Evolutionary conservation across 768 basidiomycete species (phyloP).

Genomic region (Lactarius sanguifluus): DNA sequence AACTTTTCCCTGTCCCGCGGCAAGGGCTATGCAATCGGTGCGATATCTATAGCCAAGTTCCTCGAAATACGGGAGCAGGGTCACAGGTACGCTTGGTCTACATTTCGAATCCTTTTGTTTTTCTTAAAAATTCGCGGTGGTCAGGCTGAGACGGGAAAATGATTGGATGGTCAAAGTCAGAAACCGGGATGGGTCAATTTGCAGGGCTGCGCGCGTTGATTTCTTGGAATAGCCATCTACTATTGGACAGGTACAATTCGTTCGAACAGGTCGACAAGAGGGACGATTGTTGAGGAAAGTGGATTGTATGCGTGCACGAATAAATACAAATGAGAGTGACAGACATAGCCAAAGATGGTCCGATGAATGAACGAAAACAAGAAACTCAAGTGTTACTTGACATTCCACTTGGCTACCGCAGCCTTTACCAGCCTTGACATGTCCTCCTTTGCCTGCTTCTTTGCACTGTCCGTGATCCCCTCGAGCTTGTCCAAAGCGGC

Average conservation of each 20-base stretch:
- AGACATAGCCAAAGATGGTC: conserved; percentile 4
- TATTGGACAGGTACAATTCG: conserved; percentile 18
- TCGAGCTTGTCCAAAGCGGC: conserved; percentile 71
- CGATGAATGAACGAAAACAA: background rate
- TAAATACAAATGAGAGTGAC: conserved; percentile 23
- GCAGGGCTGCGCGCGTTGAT: conserved; percentile 24
- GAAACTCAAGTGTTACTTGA: conserved; percentile 13
- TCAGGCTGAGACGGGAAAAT: conserved; percentile 19
- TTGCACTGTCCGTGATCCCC: conserved; percentile 77
- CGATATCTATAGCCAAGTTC: conserved; percentile 56
- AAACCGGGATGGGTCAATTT: conserved; percentile 46
- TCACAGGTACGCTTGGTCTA: conserved; percentile 36
- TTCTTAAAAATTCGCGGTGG: background rate
- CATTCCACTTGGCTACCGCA: conserved; percentile 74
- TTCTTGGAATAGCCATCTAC: conserved; percentile 23
- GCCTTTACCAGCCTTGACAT: conserved; percentile 71
- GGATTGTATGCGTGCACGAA: conserved; percentile 12
- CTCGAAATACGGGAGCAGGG: conserved; percentile 55
- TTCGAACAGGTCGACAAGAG: conserved; percentile 8
- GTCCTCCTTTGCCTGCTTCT: conserved; percentile 77
- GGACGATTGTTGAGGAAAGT: conserved; percentile 3
- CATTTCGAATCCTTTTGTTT: background rate
- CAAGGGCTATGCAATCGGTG: conserved; percentile 73
- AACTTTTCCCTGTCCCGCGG: conserved; percentile 80
- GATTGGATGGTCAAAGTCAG: conserved; percentile 62